Evolutionary conservation across 805 yeast genomes (phyloP), one percentile per base, ranked within the genome.

Genomic region (Zygotorulaspora chibaensis): DNA sequence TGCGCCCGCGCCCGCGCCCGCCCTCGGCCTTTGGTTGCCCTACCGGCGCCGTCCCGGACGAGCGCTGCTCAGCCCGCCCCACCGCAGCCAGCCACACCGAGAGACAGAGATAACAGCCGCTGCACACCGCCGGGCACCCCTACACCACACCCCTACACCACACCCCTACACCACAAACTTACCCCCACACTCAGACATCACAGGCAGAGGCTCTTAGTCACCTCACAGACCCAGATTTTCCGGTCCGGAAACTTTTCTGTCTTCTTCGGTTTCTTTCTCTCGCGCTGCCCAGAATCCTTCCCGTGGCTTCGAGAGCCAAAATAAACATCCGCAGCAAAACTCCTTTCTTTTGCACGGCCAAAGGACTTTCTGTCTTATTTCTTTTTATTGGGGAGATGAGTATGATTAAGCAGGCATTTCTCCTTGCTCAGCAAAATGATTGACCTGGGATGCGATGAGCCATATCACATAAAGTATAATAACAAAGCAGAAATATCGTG

Each of bases 391-490:
- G 18, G 16, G 40, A 26, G 40, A 37, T 37, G 40, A 17, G 40
- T 26, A 25, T 37, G 40, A 37, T 16, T 33, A 16, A n/a, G 12
- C 36, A 10, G 16, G 36, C 9, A 17, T 33, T 33, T 33, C 36
- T 33, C 36, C 36, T 33, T 33, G 36, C 36, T 33, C 16, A 33
- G 11, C 18, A 13, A 33, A 33, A 33, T 33, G 36, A 33, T 33
- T 33, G 36, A 33, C 20, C 36, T 27, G 45, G 37, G 45, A 39
- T 39, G 42, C 26, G 42, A 42, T 42, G 45, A 42, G 45, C 41
- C 41, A 36, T 42, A 38, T 31, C 36, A 35, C 36, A 30, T 29
- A 29, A 27, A 38, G 38, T 39, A 42, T 42, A 38, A 33, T n/a
- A 39, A 18, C 29, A 25, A 20, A 33, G 20, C 36, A 33, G 36